Evolutionary conservation across 306 rosid species (phyloP).

Genomic region (Cyamopsis tetragonoloba): DNA sequence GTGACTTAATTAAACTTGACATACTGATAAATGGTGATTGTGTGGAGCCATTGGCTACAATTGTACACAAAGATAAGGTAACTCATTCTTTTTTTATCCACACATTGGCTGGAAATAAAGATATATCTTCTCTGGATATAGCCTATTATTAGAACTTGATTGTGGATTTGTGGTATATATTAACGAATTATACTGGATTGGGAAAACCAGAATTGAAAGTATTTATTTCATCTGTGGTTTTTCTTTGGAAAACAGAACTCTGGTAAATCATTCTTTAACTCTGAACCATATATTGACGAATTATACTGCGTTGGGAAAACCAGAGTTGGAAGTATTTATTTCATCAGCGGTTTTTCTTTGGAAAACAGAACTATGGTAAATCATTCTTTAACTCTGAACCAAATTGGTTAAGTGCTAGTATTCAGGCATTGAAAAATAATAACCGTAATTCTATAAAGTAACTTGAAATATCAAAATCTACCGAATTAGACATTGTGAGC

Average conservation of each 20-base stretch:
- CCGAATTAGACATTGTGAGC: not conserved
- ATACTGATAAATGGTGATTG: slow-evolving; percentile 76
- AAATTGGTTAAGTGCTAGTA: not conserved
- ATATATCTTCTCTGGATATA: not conserved
- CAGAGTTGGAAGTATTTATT: not conserved
- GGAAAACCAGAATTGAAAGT: slow-evolving; percentile 9
- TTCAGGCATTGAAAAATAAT: slow-evolving; percentile 6
- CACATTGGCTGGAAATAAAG: not conserved
- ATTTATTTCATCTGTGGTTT: not conserved
- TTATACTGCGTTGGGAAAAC: slow-evolving; percentile 14
- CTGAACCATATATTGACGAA: slow-evolving; percentile 2
- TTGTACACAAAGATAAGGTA: slow-evolving; percentile 87
- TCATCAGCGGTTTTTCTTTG: not conserved
- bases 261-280: slow-evolving; percentile 1
- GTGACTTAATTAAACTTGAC: slow-evolving; percentile 78
- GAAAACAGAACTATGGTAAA: not conserved
- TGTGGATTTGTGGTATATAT: not conserved
- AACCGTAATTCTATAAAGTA: not conserved
- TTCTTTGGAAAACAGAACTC: not conserved
- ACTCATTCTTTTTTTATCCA: slow-evolving; percentile 1
- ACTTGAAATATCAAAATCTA: not conserved
- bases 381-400: slow-evolving; percentile 5
- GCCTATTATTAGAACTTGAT: slow-evolving; percentile 1
- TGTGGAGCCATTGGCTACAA: slow-evolving; percentile 87
- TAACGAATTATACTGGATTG: slow-evolving; percentile 7